A percentile compares a stretch with the other conserved stretches of the same genome.
Evolutionary conservation across 805 yeast genomes (phyloP).

Genomic region (Candida railenensis): DNA sequence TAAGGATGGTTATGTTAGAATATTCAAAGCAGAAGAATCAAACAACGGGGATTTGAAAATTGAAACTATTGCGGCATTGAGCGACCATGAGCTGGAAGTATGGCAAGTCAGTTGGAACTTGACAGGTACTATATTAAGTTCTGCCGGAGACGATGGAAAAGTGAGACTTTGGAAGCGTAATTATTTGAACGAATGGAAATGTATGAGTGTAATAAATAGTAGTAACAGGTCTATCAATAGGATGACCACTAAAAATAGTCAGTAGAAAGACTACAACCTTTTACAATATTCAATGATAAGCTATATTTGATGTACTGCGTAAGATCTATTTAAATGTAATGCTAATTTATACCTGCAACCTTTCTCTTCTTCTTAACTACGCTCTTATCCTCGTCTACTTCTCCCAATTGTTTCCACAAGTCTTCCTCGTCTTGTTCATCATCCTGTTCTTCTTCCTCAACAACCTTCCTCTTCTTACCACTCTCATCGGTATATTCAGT

Average conservation of each 20-base stretch:
- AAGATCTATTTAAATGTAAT: no score
- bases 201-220: constrained; percentile 67
- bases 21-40: constrained; percentile 67
- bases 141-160: constrained; percentile 95
- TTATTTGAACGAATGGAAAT: constrained; percentile 81
- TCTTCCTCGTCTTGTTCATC: constrained; percentile 35
- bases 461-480: constrained; percentile 8
- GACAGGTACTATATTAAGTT: constrained; percentile 88
- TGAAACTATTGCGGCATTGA: constrained; percentile 63
- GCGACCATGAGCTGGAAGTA: constrained; percentile 82
- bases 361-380: constrained; percentile 24
- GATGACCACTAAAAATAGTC: constrained; percentile 14
- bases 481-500: constrained; percentile 14
- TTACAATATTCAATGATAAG: no score
- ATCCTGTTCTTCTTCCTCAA: constrained; percentile 19
- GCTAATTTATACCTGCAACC: not conserved
- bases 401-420: constrained; percentile 38
- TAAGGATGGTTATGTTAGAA: constrained; percentile 88
- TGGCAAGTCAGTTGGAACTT: constrained; percentile 97
- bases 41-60: constrained; percentile 38
- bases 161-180: constrained; percentile 90
- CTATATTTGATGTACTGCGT: no score
- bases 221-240: constrained; percentile 22
- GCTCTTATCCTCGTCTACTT: not conserved
- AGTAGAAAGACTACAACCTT: no score